Base-by-base conservation (phyloP, 1,139 yeast genomes). In the Suhomyces choctaworum region DNA sequence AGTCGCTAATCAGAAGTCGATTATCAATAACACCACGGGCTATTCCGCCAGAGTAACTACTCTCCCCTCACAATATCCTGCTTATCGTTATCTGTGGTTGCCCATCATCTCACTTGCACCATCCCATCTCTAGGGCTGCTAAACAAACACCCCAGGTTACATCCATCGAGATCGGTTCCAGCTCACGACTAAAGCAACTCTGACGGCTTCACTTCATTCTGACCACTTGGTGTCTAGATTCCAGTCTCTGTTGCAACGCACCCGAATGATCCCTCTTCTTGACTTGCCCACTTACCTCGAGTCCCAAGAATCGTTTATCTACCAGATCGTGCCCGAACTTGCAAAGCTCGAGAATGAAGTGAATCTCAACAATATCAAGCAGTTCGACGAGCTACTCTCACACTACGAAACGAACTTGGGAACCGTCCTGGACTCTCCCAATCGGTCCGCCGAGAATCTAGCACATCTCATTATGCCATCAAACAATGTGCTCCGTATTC, bases 361-460 rank as follows among this genome's bases (percentile, higher is more conserved):
- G 31, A 59, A 62, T 33, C 43, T 60, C 34, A 53, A 58, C 32
- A 60, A 56, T 31, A 47, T 56, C 11, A 44, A 50, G 16, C 63
- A 62, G 35, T 49, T 66, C 30, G 70, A 66, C 39, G 51, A 52
- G 22, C 46, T 66, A 15, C 46, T 68, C 15, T 46, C 48, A 8
- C 61, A 59, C 33, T 39, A 62, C 21, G 65, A 60, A 31, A 25
- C 41, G 19, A 36, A 56, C 5, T 51, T 58, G 21, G 25, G 24
- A n/a, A 28, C 39, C 23, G 28, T 37, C 31, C 25, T 32, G 31
- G 23, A 34, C 11, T 11, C 37, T 27, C 16, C 36, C 23, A 21
- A 33, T 15, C 19, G 22, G 8, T 7, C 10, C 13, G n/a, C 11
- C 9, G 11, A 26, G 6, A 22, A 25, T 4, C 33, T 30, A 19